A percentile compares a stretch with the other conserved stretches of the same genome.
Conservation (phyloP, 2,329 filamentous ascomycete species). For the Hypomyces perniciosus region DNA sequence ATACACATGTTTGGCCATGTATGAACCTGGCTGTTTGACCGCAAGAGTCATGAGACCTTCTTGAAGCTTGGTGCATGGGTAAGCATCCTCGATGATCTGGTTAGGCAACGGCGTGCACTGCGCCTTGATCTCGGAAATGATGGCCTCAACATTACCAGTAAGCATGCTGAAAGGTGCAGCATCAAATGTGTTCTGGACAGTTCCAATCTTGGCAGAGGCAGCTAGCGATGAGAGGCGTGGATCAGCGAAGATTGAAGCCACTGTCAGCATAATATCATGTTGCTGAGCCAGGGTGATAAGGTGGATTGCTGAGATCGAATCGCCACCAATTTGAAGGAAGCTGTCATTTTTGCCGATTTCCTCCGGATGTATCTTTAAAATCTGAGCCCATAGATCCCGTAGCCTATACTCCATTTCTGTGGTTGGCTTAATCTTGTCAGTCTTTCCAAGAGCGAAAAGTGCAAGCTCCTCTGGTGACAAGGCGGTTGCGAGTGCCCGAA, state of each 20-base stretch:
- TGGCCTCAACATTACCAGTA: neutral
- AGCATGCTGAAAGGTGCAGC: neutral
- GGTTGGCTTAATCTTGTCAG: conserved; percentile 11
- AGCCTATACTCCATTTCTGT: conserved; percentile 16
- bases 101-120: neutral
- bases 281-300: conserved; percentile 2
- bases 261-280: neutral
- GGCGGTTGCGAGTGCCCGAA: neutral
- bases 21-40: neutral
- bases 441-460: conserved; percentile 20
- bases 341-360: conserved; percentile 15
- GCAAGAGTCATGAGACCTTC: conserved; percentile 5
- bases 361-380: conserved; percentile 9
- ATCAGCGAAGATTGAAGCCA: conserved; percentile 1
- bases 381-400: conserved; percentile 14
- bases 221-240: conserved; percentile 1
- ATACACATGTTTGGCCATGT: neutral
- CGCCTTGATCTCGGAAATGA: neutral
- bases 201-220: neutral
- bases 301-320: conserved; percentile 19
- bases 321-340: conserved; percentile 19
- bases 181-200: neutral
- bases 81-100: neutral
- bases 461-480: conserved; percentile 9
- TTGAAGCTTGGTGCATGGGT: conserved; percentile 2